A percentile compares a stretch with the other conserved stretches of the same genome.
These are phyloP conservation scores for Salix exigua DNA, from an alignment of 345 rosid species.

Conservation along the genomic window DNA sequence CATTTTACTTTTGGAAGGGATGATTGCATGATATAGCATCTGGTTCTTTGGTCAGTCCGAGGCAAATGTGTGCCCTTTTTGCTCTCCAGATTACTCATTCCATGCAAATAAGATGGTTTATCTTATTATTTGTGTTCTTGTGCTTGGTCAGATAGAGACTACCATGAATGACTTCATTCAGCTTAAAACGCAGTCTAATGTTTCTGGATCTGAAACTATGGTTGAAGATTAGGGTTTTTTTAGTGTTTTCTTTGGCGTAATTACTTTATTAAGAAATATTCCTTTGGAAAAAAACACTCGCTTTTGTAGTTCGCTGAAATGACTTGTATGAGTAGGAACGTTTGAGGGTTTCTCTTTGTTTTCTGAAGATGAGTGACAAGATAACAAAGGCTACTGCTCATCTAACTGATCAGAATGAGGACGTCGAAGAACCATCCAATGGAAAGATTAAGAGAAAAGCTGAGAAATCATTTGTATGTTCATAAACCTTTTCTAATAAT, in stretches of 20 bases:
- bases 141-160: slow-evolving; percentile 67
- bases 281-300: not conserved
- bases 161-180: slow-evolving; percentile 91
- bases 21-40: slow-evolving; percentile 10
- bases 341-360: slow-evolving; percentile 78
- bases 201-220: slow-evolving; percentile 86
- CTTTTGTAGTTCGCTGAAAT: not conserved
- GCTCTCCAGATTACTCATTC: not conserved
- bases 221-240: slow-evolving; percentile 61
- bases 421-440: slow-evolving; percentile 38
- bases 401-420: slow-evolving; percentile 52
- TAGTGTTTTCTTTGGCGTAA: not conserved
- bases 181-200: slow-evolving; percentile 77
- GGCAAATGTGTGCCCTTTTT: slow-evolving; percentile 61
- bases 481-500: slow-evolving; percentile 1
- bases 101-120: not conserved
- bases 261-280: not conserved
- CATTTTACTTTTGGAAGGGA: not conserved
- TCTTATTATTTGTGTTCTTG: not conserved
- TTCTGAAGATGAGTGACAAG: slow-evolving; percentile 81
- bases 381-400: slow-evolving; percentile 40
- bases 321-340: slow-evolving; percentile 52
- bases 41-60: slow-evolving; percentile 70
- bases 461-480: slow-evolving; percentile 56
- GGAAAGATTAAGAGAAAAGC: slow-evolving; percentile 59